A percentile compares a stretch with the other conserved stretches of the same genome.
These are phyloP conservation scores for Microstroma glucosiphilum DNA, from an alignment of 1,284 basidiomycete species.

Conservation along the genomic window DNA sequence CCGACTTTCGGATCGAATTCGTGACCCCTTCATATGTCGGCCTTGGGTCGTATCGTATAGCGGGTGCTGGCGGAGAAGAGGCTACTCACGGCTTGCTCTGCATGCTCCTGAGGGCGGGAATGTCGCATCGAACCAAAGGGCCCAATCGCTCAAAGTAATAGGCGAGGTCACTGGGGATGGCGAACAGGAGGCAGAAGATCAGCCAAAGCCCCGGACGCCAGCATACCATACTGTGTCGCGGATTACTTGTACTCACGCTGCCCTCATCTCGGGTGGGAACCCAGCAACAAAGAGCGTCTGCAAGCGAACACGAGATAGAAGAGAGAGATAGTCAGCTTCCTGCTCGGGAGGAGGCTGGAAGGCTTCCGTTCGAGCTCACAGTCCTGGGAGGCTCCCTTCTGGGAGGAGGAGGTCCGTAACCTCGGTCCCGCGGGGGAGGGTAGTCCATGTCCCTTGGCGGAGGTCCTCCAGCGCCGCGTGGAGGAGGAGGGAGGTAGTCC, in stretches of 20 bases:
- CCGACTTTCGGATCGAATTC: too few species aligned
- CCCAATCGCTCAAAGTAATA: slow-evolving; percentile 43
- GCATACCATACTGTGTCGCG: neutral
- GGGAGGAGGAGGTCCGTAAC: slow-evolving; percentile 2
- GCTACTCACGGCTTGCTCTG: slow-evolving; percentile 22
- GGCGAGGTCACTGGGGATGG: slow-evolving; percentile 26
- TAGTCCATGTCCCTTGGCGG: too few species aligned
- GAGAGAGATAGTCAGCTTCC: neutral
- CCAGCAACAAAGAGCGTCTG: neutral
- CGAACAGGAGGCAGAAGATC: neutral
- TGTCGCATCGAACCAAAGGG: slow-evolving; percentile 41
- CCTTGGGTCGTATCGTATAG: neutral
- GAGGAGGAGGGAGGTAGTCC: too few species aligned
- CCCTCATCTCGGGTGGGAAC: neutral
- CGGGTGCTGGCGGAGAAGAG: neutral
- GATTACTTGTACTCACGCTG: slow-evolving; percentile 2
- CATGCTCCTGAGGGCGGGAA: slow-evolving; percentile 35
- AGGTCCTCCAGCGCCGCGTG: too few species aligned
- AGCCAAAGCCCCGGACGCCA: neutral
- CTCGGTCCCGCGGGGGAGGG: neutral
- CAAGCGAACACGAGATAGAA: neutral
- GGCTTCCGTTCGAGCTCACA: neutral
- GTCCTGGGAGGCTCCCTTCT: neutral
- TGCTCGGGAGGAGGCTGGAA: neutral
- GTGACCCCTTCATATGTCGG: neutral